Conservation (phyloP, 352 stramenopile species). For the Phytophthora colocasiae region DNA sequence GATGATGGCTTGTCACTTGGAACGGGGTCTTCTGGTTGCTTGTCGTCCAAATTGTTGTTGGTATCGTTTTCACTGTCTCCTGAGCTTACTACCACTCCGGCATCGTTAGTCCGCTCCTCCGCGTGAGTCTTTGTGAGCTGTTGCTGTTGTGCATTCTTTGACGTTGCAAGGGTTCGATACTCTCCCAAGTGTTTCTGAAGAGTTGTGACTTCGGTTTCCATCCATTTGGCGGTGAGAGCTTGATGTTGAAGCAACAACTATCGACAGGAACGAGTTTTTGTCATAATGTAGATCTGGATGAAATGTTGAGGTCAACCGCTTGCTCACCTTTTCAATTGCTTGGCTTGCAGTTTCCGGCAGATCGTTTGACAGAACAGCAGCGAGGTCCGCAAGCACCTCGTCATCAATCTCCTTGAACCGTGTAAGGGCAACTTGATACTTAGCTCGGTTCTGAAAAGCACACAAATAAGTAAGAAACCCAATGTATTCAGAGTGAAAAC, state of each 20-base stretch:
- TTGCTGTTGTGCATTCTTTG: constrained; percentile 21
- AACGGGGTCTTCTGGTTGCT: constrained; percentile 16
- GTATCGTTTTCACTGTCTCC: constrained; percentile 20
- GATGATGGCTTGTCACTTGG: constrained; percentile 29
- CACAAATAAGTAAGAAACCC: neutral
- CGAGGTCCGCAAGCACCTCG: constrained; percentile 55
- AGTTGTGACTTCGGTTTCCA: constrained; percentile 33
- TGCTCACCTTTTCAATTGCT: constrained; percentile 51
- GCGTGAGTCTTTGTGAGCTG: neutral
- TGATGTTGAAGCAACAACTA: constrained; percentile 52
- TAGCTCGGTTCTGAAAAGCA: constrained; percentile 63
- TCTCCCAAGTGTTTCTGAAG: constrained; percentile 27
- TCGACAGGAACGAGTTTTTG: constrained; percentile 3
- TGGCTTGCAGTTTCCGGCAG: constrained; percentile 40
- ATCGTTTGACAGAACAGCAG: constrained; percentile 46
- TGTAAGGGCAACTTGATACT: constrained; percentile 58
- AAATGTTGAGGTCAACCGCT: neutral
- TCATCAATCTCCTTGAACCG: constrained; percentile 75
- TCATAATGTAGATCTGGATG: constrained; percentile 1
- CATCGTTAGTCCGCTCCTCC: constrained; percentile 14
- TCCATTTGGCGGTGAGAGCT: constrained; percentile 29
- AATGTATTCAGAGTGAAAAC: constrained; percentile 9
- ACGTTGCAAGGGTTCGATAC: constrained; percentile 21
- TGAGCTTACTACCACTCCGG: constrained; percentile 13
- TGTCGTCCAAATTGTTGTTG: constrained; percentile 37